Percentiles rank a stretch among this genome's conserved stretches.
Evolutionary conservation across 2,329 filamentous ascomycete genomes (phyloP).

Genomic region (Aschersonia sp.): DNA sequence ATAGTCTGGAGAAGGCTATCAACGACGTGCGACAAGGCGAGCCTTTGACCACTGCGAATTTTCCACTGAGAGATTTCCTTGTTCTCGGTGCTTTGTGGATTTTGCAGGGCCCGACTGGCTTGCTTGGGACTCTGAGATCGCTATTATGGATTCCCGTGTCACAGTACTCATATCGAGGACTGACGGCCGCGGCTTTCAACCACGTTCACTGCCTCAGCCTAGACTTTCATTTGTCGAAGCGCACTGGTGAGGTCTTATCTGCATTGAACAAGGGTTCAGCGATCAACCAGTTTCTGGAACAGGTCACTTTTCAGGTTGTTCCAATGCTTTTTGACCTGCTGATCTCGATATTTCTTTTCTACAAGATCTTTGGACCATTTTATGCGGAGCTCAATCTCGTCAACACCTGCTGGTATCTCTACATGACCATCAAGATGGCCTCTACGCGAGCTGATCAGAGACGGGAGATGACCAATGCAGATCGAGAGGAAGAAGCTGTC

Average conservation of each 20-base stretch:
- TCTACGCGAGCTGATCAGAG: conserved; percentile 84
- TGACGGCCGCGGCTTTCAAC: conserved; percentile 91
- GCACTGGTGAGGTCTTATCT: conserved; percentile 89
- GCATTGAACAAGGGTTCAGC: conserved; percentile 91
- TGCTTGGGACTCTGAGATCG: conserved; percentile 69
- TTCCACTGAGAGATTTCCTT: conserved; percentile 19
- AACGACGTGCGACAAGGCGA: conserved; percentile 29
- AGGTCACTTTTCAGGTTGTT: conserved; percentile 88
- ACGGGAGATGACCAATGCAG: conserved; percentile 86
- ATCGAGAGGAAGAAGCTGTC: conserved; percentile 88
- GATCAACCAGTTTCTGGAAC: conserved; percentile 93
- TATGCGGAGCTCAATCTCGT: conserved; percentile 83
- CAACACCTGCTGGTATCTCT: conserved; percentile 91
- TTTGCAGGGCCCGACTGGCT: conserved; percentile 75
- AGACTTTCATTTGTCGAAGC: conserved; percentile 93
- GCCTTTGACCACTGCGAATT: conserved; percentile 17
- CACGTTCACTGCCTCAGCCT: conserved; percentile 91
- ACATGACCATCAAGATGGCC: conserved; percentile 91
- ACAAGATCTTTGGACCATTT: conserved; percentile 44
- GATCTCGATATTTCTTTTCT: conserved; percentile 69
- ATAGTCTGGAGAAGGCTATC: conserved; percentile 43
- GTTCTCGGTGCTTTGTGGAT: conserved; percentile 55
- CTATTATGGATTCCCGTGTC: conserved; percentile 93
- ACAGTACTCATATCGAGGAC: conserved; percentile 88
- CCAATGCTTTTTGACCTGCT: conserved; percentile 88